Evolutionary conservation across 2,329 filamentous ascomycete genomes (phyloP), one percentile per base, ranked within the genome.

Genomic region (Peltaster fructicola): DNA sequence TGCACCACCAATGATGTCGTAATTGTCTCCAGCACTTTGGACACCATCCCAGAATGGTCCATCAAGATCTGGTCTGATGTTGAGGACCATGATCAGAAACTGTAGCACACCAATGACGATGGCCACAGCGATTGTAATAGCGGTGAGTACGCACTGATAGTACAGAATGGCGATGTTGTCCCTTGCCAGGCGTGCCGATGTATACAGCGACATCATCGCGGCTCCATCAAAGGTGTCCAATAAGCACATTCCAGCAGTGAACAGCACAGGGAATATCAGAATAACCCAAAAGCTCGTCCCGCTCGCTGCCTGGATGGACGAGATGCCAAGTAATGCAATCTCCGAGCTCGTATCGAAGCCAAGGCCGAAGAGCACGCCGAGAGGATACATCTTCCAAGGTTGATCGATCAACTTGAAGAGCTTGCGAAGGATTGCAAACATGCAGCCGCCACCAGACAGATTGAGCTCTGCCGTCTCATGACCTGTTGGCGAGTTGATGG

Each of bases 341-440:
- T 98, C 85, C 6, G 80, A 91, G 19, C 78, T 90, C 0, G 88
- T 95, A 47, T 95, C 88, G 47, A 98, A 95, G 0, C 85, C 88
- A 1, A 95, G 60, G 0, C 85, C 88, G 29, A 61, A 95, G 4
- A 95, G 56, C 0, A 95, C 63, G 0, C 85, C 85, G 0, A 92
- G 57, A 0, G 81, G 82, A 38, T 90, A 88, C 82, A 92, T 92
- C 51, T 95, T 95, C 85, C 85, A 95, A 0, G 79, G 76, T 47
- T 57, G 51, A 37, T 73, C 62, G 39, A 73, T 66, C 13, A 90
- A 56, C 20, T 68, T 70, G 52, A 95, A 93, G 32, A 90, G 61
- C 32, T 60, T 67, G 30, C 75, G 70, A 26, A 93, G 68, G 2
- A 88, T 45, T 1, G 59, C 57, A 14, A 77, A 73, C 18, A 93